A percentile compares a stretch with the other conserved stretches of the same genome.
phyloP scores from a whole-genome alignment of 495 filamentous ascomycete species.

The Friedmanniomyces simplex region DNA sequence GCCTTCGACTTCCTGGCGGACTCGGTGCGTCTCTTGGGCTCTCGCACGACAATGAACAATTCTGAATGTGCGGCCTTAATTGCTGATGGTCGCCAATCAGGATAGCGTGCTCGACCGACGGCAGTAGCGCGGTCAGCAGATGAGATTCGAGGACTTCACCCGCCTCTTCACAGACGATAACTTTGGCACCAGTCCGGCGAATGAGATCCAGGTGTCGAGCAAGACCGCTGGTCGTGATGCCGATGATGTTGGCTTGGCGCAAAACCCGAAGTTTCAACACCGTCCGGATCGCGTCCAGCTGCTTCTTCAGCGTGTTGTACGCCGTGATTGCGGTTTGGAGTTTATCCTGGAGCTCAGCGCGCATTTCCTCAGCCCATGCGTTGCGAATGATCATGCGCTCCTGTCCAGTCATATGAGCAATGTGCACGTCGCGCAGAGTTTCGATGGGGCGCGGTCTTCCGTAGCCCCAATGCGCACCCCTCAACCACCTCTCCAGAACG shows the following conservation, averaged over 20 bases:
- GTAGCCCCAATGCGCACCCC: neutral
- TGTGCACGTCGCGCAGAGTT: neutral
- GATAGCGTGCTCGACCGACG: slow-evolving; percentile 60
- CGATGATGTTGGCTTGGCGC: slow-evolving; percentile 49
- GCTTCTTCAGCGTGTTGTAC: slow-evolving; percentile 30
- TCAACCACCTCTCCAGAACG: neutral
- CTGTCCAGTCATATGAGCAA: slow-evolving; percentile 17
- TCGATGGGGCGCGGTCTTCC: slow-evolving; percentile 9
- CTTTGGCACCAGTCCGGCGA: slow-evolving; percentile 49
- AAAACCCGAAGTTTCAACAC: slow-evolving; percentile 47
- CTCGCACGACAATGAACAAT: slow-evolving; percentile 51
- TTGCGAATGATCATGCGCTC: slow-evolving; percentile 25
- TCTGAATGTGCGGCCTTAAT: slow-evolving; percentile 49
- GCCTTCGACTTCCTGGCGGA: slow-evolving; percentile 30
- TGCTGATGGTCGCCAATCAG: slow-evolving; percentile 62
- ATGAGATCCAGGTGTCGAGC: slow-evolving; percentile 56
- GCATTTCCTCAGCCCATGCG: slow-evolving; percentile 40
- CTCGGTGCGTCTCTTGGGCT: slow-evolving; percentile 27
- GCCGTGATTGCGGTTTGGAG: slow-evolving; percentile 26
- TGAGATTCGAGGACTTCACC: slow-evolving; percentile 68
- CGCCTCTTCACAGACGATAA: slow-evolving; percentile 68
- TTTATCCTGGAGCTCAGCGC: slow-evolving; percentile 27
- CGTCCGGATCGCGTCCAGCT: slow-evolving; percentile 31
- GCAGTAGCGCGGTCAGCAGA: slow-evolving; percentile 55
- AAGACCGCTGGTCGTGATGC: slow-evolving; percentile 64